A percentile compares a stretch with the other conserved stretches of the same genome.
phyloP scores from a whole-genome alignment of 1,284 basidiomycete genomes.

The Cryptococcus amylolentus region DNA sequence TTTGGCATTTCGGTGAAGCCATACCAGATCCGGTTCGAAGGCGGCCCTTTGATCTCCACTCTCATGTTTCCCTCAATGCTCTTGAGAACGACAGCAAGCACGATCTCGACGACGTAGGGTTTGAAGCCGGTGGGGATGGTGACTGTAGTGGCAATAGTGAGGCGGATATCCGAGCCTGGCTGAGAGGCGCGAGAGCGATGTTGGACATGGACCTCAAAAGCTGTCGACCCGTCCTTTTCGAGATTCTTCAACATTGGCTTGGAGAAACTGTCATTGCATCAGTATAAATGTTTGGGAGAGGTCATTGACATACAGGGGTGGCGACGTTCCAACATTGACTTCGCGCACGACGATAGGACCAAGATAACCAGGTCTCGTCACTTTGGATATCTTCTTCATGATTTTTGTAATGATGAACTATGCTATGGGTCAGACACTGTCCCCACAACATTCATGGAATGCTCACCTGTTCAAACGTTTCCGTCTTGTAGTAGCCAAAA shows the following conservation, averaged over 20 bases:
- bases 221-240: slow-evolving; percentile 84
- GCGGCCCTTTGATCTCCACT: slow-evolving; percentile 89
- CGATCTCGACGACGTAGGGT: slow-evolving; percentile 81
- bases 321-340: slow-evolving; percentile 78
- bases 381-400: slow-evolving; percentile 88
- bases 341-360: slow-evolving; percentile 81
- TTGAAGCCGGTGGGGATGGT: slow-evolving; percentile 77
- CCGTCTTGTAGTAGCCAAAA: slow-evolving; percentile 84
- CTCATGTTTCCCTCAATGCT: slow-evolving; percentile 87
- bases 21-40: slow-evolving; percentile 95
- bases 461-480: slow-evolving; percentile 62
- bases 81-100: slow-evolving; percentile 76
- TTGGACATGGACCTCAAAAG: slow-evolving; percentile 79
- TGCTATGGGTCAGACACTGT: not conserved
- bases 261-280: slow-evolving; percentile 58
- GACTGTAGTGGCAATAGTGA: slow-evolving; percentile 78
- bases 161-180: slow-evolving; percentile 72
- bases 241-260: slow-evolving; percentile 97
- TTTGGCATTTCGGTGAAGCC: slow-evolving; percentile 90
- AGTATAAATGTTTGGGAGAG: slow-evolving; percentile 17
- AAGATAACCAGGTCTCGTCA: slow-evolving; percentile 82
- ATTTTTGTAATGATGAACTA: slow-evolving; percentile 77
- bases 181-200: slow-evolving; percentile 50
- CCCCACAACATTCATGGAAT: not conserved
- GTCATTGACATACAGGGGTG: slow-evolving; percentile 52